Percentiles rank a stretch among this genome's conserved stretches.
These are phyloP conservation scores for Citrus mangshanensis DNA, from an alignment of 345 rosid genomes.

Conservation along the genomic window DNA sequence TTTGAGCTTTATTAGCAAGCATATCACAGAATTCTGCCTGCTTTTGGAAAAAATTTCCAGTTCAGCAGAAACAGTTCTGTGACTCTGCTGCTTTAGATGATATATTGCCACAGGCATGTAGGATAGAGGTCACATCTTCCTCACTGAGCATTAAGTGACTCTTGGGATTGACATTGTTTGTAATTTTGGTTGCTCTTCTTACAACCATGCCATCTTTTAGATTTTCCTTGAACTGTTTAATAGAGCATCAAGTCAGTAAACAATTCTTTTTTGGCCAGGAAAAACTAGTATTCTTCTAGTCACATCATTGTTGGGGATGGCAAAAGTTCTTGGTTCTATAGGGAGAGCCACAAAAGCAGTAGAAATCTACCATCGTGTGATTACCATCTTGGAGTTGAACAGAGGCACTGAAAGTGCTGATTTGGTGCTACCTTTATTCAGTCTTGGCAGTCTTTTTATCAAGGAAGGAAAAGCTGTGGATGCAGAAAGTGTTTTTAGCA, in stretches of 20 bases:
- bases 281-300: conserved; percentile 50
- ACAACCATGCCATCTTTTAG: neutral
- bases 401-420: conserved; percentile 75
- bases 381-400: conserved; percentile 56
- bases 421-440: conserved; percentile 59
- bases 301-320: conserved; percentile 73
- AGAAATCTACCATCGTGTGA: conserved; percentile 46
- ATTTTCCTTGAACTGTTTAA: neutral
- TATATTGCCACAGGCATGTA: neutral
- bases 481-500: conserved; percentile 55
- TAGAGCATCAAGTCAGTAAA: neutral
- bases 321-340: conserved; percentile 62
- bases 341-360: conserved; percentile 60
- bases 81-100: neutral
- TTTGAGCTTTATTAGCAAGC: neutral
- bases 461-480: conserved; percentile 65
- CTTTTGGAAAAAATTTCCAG: neutral
- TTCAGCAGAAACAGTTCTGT: neutral
- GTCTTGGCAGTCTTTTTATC: conserved; percentile 73
- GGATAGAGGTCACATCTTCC: too few species aligned
- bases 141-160: neutral
- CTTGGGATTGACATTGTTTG: neutral
- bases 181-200: neutral
- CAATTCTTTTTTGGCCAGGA: conserved; percentile 35
- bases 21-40: neutral